Percentiles rank a stretch among this genome's conserved stretches.
Evolutionary conservation across 202 grass and related monocot genomes (phyloP).

Genomic region (Hordeum pubiflorum): DNA sequence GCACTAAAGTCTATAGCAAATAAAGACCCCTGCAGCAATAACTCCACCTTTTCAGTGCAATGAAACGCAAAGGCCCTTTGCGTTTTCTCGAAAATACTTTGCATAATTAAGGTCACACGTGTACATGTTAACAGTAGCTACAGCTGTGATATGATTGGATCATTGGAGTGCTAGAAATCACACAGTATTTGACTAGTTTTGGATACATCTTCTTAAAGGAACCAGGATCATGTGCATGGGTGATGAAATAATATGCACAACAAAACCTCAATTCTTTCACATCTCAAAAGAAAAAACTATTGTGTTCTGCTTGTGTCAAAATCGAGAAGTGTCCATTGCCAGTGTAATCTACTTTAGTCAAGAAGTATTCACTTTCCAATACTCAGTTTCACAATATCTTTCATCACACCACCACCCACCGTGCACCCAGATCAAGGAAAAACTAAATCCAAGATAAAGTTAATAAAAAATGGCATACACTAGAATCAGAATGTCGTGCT

Average conservation of each 20-base stretch:
- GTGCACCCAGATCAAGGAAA: background rate
- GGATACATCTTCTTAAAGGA: background rate
- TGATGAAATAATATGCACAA: background rate
- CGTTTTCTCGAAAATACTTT: background rate
- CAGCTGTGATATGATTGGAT: constrained; percentile 3
- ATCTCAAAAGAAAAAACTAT: constrained; percentile 2
- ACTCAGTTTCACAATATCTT: background rate
- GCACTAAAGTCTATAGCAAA: background rate
- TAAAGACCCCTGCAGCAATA: background rate
- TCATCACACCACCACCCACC: background rate
- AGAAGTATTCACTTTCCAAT: background rate
- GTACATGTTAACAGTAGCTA: background rate
- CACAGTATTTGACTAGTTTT: background rate
- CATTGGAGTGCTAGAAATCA: background rate
- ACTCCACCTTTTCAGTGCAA: too few relatives aligned
- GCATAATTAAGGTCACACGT: background rate
- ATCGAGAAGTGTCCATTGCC: background rate
- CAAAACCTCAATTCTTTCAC: background rate
- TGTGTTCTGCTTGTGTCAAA: background rate
- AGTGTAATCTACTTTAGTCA: background rate
- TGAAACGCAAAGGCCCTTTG: too few relatives aligned
- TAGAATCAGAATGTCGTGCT: background rate
- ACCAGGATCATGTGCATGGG: background rate
- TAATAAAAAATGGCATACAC: background rate
- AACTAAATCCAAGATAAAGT: background rate